Evolutionary conservation across 345 rosid genomes (phyloP), one percentile per base, ranked within the genome.

Genomic region (Atalantia buxifolia): DNA sequence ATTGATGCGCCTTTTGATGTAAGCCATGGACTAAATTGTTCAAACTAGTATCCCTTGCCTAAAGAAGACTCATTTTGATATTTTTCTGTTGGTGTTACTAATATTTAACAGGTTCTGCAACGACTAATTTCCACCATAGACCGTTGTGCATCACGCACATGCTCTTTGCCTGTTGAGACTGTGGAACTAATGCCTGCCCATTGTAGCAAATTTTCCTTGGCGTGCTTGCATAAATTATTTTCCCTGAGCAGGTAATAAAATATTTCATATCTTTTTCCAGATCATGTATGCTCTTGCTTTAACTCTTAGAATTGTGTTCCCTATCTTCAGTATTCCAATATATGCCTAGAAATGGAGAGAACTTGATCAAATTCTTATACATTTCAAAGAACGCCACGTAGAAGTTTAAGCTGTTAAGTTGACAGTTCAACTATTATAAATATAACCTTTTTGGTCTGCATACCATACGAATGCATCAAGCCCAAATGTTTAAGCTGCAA

Each of bases 91-190:
- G 36, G 25, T 38, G 48, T 78, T 55, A 24, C 55, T 82, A 53
- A 77, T 4, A 55, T 87, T 75, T 65, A 69, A 30, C 86, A 93
- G 99, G 87, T 94, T 83, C 80, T 96, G 83, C 92, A 84, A 78
- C 89, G 98, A 66, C 87, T 96, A 72, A 83, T 96, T 81, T 90
- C 91, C 40, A 94, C 97, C 77, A 80, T 96, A 83, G 99, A 96
- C 76, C 95, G 92, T 22, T 96, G 99, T 84, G 98, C 98, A 74
- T 94, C 98, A 75, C 97, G 99, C 33, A 96, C 98, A 38, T 90
- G 95, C 91, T 90, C 96, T 69, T 84, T 96, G 82, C 99, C 99
- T 50, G 35, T 94, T 82, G 97, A 92, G 83, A 96, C 97, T n/a
- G 98, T 94, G 76, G 95, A 91, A 85, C 95, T 96, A 79, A 90